phyloP scores from a whole-genome alignment of 169 alveolate genomes.

The Eimeria falciformis region DNA sequence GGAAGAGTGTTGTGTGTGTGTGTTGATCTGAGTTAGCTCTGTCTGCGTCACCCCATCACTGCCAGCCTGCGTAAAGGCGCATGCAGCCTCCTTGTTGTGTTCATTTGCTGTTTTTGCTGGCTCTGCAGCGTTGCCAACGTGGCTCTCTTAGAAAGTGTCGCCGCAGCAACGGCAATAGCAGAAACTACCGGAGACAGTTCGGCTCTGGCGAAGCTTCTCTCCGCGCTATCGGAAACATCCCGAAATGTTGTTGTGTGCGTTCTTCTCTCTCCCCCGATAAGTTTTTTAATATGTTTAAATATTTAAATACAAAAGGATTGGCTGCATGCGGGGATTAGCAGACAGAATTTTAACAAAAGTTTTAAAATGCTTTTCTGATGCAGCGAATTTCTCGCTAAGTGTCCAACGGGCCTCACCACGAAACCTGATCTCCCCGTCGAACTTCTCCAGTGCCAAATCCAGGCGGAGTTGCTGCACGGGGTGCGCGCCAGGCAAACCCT shows the following conservation, averaged over 20 bases:
- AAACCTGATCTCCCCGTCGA: slow-evolving; percentile 46
- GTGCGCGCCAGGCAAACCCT: too few relatives aligned
- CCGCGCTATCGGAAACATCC: background rate
- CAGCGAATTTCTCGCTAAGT: slow-evolving; percentile 46
- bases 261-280: background rate
- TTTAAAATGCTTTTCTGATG: background rate
- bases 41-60: too few relatives aligned
- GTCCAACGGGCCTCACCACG: background rate
- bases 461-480: slow-evolving; percentile 66
- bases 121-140: background rate
- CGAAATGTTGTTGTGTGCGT: background rate
- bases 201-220: background rate
- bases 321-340: background rate
- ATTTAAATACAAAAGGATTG: too few relatives aligned
- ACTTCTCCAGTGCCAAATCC: slow-evolving; percentile 51
- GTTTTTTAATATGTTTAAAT: background rate
- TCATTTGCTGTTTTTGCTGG: background rate
- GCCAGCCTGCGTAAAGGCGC: too few relatives aligned
- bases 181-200: background rate
- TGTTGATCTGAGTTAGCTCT: too few relatives aligned
- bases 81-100: too few relatives aligned
- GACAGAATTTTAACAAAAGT: background rate
- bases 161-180: background rate
- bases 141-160: background rate
- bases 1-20: too few relatives aligned